A percentile compares a stretch with the other conserved stretches of the same genome.
Evolutionary conservation across 2,329 filamentous ascomycete genomes (phyloP).

Genomic region (Hymenoscyphus salicellus): DNA sequence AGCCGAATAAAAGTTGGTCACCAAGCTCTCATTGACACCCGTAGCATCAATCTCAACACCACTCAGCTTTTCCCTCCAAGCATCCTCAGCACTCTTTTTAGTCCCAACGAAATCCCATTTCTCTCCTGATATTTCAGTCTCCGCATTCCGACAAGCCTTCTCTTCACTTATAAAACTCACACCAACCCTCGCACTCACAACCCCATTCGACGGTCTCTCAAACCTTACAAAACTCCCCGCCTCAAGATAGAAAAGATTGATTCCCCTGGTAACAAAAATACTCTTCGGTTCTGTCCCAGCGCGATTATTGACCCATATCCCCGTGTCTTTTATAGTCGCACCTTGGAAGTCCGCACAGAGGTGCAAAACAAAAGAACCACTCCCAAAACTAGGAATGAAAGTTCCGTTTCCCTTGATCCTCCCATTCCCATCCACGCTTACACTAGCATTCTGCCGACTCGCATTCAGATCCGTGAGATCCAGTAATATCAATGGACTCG

Average conservation of each 20-base stretch:
- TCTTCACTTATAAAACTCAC: slow-evolving; percentile 66
- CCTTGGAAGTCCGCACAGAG: slow-evolving; percentile 69
- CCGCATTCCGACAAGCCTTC: slow-evolving; percentile 65
- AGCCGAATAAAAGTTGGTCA: slow-evolving; percentile 67
- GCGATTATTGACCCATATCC: slow-evolving; percentile 58
- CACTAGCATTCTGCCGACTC: slow-evolving; percentile 53
- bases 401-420: slow-evolving; percentile 60
- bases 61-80: slow-evolving; percentile 61
- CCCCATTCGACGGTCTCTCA: slow-evolving; percentile 44
- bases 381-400: slow-evolving; percentile 64
- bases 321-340: slow-evolving; percentile 55
- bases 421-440: slow-evolving; percentile 56
- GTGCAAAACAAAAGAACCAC: slow-evolving; percentile 56
- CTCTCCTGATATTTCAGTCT: slow-evolving; percentile 58
- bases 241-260: slow-evolving; percentile 39
- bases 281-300: slow-evolving; percentile 48
- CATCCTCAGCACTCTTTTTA: slow-evolving; percentile 49
- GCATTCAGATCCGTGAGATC: slow-evolving; percentile 65
- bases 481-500: slow-evolving; percentile 57
- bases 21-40: slow-evolving; percentile 51
- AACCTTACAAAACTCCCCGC: slow-evolving; percentile 50
- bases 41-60: slow-evolving; percentile 52
- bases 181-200: slow-evolving; percentile 62
- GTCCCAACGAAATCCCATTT: slow-evolving; percentile 61
- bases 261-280: slow-evolving; percentile 49